A percentile compares a stretch with the other conserved stretches of the same genome.
These are phyloP conservation scores for Paxillus ammoniavirescens DNA, from an alignment of 768 basidiomycete genomes.

Conservation along the genomic window DNA sequence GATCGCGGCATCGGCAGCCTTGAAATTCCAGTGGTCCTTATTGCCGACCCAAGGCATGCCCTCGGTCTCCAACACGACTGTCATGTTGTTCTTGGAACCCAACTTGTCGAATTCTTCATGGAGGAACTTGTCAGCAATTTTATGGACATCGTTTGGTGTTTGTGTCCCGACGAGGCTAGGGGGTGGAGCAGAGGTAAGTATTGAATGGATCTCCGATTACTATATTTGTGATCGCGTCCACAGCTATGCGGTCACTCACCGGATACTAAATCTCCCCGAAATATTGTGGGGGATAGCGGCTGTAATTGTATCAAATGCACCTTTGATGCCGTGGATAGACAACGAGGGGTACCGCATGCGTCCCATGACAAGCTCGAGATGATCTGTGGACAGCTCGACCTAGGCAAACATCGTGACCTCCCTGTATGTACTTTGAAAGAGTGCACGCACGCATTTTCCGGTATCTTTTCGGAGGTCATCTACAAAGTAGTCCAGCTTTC, in stretches of 20 bases:
- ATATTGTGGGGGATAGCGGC: conserved; percentile 62
- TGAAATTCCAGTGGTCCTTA: conserved; percentile 82
- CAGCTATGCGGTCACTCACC: conserved; percentile 42
- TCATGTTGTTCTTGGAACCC: conserved; percentile 72
- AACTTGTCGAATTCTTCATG: conserved; percentile 76
- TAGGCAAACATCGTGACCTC: conserved; percentile 35
- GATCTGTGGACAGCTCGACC: conserved; percentile 49
- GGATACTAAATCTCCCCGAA: conserved; percentile 60
- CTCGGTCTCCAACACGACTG: conserved; percentile 60
- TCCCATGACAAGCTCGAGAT: conserved; percentile 53
- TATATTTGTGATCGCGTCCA: not conserved
- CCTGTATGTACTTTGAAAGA: not conserved
- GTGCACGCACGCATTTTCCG: not conserved
- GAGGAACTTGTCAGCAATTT: conserved; percentile 66
- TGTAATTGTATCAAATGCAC: conserved; percentile 55
- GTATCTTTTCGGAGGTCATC: conserved; percentile 57
- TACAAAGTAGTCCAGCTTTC: conserved; percentile 62
- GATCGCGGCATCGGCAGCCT: conserved; percentile 79
- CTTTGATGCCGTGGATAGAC: conserved; percentile 66
- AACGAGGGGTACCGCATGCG: conserved; percentile 61
- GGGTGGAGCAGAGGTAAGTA: not conserved
- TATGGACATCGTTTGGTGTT: conserved; percentile 64
- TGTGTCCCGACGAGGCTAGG: conserved; percentile 74
- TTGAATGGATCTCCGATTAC: not conserved
- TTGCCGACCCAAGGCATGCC: conserved; percentile 86